phyloP scores from a whole-genome alignment of 2,329 filamentous ascomycete genomes.

The Cladophialophora bantiana region DNA sequence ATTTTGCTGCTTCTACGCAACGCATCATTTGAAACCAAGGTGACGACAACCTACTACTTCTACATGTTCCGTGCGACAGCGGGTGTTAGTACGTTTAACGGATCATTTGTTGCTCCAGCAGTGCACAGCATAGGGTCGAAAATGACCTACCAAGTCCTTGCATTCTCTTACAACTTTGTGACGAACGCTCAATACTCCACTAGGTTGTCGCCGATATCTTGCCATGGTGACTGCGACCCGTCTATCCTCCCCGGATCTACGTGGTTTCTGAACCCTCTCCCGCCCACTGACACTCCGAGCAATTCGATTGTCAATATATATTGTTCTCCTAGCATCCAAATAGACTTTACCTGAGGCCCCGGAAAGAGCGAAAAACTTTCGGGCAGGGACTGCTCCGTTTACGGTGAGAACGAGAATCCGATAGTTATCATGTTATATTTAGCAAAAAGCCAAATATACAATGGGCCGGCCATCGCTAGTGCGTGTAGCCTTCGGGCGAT shows the following conservation, averaged over 20 bases:
- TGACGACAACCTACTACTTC: background rate
- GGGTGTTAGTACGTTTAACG: background rate
- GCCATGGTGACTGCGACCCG: background rate
- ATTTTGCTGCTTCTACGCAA: background rate
- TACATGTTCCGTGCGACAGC: background rate
- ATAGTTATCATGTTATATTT: slow-evolving; percentile 6
- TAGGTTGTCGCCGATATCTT: background rate
- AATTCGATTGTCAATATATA: slow-evolving; percentile 1
- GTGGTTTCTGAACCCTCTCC: background rate
- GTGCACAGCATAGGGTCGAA: background rate
- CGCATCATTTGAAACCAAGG: background rate
- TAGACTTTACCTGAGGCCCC: background rate
- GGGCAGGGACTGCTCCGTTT: background rate
- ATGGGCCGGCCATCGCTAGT: background rate
- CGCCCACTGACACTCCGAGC: background rate
- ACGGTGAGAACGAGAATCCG: background rate
- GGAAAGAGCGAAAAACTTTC: background rate
- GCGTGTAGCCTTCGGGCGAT: background rate
- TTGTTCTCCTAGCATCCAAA: background rate
- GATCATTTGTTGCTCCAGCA: background rate
- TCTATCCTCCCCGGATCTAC: slow-evolving; percentile 6
- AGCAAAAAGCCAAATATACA: background rate
- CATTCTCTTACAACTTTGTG: slow-evolving; percentile 12
- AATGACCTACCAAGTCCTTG: background rate
- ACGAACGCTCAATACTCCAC: slow-evolving; percentile 2